Evolutionary conservation across 2,329 filamentous ascomycete species (phyloP).

Genomic region (Zarea fungicola): DNA sequence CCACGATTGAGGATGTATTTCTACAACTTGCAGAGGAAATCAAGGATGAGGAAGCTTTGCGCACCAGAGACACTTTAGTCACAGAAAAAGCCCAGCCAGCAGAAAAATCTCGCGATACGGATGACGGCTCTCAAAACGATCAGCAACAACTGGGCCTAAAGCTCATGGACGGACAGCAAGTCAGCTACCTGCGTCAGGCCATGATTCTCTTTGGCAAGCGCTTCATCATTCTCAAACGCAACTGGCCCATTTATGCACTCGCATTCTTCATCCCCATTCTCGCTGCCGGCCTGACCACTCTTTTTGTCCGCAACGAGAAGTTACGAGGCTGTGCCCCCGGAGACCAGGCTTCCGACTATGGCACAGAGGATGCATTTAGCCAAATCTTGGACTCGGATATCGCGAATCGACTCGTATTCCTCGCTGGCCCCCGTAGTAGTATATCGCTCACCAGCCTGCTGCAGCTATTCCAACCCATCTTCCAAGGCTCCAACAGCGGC

Average conservation of each 20-base stretch:
- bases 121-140: slow-evolving; percentile 19
- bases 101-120: slow-evolving; percentile 17
- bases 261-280: slow-evolving; percentile 75
- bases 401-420: slow-evolving; percentile 19
- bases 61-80: slow-evolving; percentile 19
- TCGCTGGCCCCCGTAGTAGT: slow-evolving; percentile 31
- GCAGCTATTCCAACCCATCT: slow-evolving; percentile 36
- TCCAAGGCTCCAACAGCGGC: slow-evolving; percentile 22
- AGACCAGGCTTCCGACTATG: slow-evolving; percentile 39
- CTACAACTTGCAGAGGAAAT: slow-evolving; percentile 79
- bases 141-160: slow-evolving; percentile 36
- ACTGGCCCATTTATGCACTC: slow-evolving; percentile 69
- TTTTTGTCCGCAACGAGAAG: slow-evolving; percentile 61
- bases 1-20: slow-evolving; percentile 91
- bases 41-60: slow-evolving; percentile 43
- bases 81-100: slow-evolving; percentile 11
- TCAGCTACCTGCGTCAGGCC: slow-evolving; percentile 66
- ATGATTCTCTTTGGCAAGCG: slow-evolving; percentile 74
- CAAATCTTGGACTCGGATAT: slow-evolving; percentile 24
- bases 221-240: slow-evolving; percentile 68
- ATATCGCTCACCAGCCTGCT: slow-evolving; percentile 29
- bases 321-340: slow-evolving; percentile 48
- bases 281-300: slow-evolving; percentile 70
- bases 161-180: slow-evolving; percentile 62
- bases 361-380: slow-evolving; percentile 34